Percentiles rank a stretch among this genome's conserved stretches.
Conservation (phyloP, 306 rosid genomes). For the Prosopis cineraria region DNA sequence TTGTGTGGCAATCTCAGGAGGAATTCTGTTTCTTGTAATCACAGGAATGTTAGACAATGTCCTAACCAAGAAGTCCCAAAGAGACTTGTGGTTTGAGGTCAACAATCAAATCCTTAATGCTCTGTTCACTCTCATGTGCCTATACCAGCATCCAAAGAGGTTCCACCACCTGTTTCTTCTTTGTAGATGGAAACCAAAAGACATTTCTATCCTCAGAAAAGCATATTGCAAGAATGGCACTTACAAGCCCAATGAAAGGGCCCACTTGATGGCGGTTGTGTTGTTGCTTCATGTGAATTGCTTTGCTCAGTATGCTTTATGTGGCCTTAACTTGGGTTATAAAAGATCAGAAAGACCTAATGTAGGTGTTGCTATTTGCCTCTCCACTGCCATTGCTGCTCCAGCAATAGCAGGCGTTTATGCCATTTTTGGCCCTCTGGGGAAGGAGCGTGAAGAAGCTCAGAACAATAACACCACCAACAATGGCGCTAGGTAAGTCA, state of each 20-base stretch:
- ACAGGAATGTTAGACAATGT: conserved; percentile 56
- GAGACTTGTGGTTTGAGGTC: conserved; percentile 60
- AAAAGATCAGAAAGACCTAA: conserved; percentile 48
- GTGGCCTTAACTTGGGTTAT: conserved; percentile 59
- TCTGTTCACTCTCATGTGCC: conserved; percentile 68
- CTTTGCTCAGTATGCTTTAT: conserved; percentile 68
- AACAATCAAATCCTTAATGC: conserved; percentile 71
- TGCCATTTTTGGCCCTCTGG: conserved; percentile 57
- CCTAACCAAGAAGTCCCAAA: conserved; percentile 46
- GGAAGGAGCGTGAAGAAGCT: conserved; percentile 51
- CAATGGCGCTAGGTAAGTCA: not conserved
- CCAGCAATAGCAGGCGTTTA: conserved; percentile 51
- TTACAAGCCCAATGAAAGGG: conserved; percentile 52
- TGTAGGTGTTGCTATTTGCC: conserved; percentile 47
- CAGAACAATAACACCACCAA: conserved; percentile 30
- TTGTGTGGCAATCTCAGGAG: conserved; percentile 55
- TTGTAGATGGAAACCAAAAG: conserved; percentile 57
- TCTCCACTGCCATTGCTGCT: conserved; percentile 57
- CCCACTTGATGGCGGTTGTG: conserved; percentile 56
- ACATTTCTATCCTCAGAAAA: conserved; percentile 43
- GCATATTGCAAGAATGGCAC: conserved; percentile 55
- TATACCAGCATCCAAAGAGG: conserved; percentile 61
- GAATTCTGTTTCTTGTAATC: conserved; percentile 64
- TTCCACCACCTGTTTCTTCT: conserved; percentile 55
- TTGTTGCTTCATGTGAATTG: conserved; percentile 61